A percentile compares a stretch with the other conserved stretches of the same genome.
Evolutionary conservation across 805 yeast species (phyloP).

Genomic region (Saccharomycopsis fibuligera): DNA sequence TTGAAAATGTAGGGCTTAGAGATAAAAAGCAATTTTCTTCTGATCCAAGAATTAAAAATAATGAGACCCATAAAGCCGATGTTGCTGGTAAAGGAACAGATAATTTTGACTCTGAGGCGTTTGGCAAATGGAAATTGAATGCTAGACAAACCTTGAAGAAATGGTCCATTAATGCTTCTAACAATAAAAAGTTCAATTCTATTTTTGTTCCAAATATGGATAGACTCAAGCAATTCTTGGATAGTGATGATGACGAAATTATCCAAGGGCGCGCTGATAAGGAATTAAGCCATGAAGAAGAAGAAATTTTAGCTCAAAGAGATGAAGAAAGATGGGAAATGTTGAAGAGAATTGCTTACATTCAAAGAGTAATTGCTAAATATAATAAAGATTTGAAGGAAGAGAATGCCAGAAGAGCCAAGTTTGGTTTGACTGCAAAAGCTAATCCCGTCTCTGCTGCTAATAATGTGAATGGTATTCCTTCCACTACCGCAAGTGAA

Average conservation of each 20-base stretch:
- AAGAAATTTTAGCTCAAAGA: conserved; percentile 33
- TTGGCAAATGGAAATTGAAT: conserved; percentile 43
- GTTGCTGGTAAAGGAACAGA: conserved; percentile 76
- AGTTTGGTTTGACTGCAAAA: conserved; percentile 11
- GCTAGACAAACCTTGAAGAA: conserved; percentile 50
- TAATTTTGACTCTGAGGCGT: conserved; percentile 41
- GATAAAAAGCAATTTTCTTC: conserved; percentile 76
- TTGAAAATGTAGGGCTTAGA: conserved; percentile 75
- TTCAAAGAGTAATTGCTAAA: conserved; percentile 59
- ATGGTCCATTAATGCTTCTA: conserved; percentile 45
- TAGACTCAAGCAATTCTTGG: conserved; percentile 49
- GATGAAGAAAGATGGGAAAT: conserved; percentile 63
- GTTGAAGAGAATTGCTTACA: conserved; percentile 62
- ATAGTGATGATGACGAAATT: conserved; percentile 33
- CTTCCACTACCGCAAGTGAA: not conserved
- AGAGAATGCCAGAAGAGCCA: conserved; percentile 20
- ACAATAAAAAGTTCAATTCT: conserved; percentile 23
- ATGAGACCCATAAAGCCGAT: conserved; percentile 58
- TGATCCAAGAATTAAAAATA: conserved; percentile 74
- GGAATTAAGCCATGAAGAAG: conserved; percentile 31
- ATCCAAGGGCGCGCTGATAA: conserved; percentile 17
- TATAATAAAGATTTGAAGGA: conserved; percentile 31
- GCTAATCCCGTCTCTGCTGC: too few species aligned
- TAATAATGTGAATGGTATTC: too few species aligned
- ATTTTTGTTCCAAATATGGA: conserved; percentile 50